Conservation (phyloP, 2,329 filamentous ascomycete genomes). For the Grosmannia penicillata region DNA sequence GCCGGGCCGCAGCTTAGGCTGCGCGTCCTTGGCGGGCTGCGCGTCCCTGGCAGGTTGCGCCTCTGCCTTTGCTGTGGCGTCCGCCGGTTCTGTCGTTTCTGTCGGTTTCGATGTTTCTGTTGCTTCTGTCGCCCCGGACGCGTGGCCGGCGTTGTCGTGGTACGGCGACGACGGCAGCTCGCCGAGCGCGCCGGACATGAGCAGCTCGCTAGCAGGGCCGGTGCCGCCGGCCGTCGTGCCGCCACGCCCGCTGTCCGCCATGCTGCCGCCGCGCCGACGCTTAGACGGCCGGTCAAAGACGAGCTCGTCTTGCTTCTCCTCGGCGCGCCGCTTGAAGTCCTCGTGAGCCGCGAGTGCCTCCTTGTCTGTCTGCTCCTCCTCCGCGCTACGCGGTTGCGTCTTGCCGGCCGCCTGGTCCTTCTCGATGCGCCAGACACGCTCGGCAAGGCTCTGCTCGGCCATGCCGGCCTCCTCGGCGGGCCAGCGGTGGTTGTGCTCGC, state of each 20-base stretch:
- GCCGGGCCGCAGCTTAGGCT: no score
- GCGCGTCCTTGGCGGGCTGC: no score
- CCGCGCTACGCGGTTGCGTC: slow-evolving; percentile 30
- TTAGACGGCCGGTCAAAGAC: slow-evolving; percentile 34
- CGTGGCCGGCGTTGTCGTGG: slow-evolving; percentile 2
- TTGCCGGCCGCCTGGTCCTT: slow-evolving; percentile 35
- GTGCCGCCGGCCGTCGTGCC: slow-evolving; percentile 4
- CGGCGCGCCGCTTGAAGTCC: slow-evolving; percentile 41
- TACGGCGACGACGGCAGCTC: slow-evolving; percentile 27
- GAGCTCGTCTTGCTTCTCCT: slow-evolving; percentile 41
- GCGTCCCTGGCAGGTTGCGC: no score
- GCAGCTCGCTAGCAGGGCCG: slow-evolving; percentile 15
- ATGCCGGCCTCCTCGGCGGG: slow-evolving; percentile 63
- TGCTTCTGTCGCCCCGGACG: no score
- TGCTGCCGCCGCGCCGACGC: slow-evolving; percentile 16
- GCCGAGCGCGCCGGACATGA: slow-evolving; percentile 45
- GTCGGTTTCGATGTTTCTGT: no score
- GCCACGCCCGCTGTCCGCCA: slow-evolving; percentile 7
- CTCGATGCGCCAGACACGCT: slow-evolving; percentile 53
- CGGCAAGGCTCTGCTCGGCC: slow-evolving; percentile 61
- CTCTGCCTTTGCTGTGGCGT: neutral
- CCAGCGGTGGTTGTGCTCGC: slow-evolving; percentile 64
- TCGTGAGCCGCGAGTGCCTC: slow-evolving; percentile 41
- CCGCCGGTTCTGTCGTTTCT: neutral
- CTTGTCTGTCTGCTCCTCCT: slow-evolving; percentile 39